phyloP scores from a whole-genome alignment of 31 red algal genomes.

The Odonthalia washingtoniensis region DNA sequence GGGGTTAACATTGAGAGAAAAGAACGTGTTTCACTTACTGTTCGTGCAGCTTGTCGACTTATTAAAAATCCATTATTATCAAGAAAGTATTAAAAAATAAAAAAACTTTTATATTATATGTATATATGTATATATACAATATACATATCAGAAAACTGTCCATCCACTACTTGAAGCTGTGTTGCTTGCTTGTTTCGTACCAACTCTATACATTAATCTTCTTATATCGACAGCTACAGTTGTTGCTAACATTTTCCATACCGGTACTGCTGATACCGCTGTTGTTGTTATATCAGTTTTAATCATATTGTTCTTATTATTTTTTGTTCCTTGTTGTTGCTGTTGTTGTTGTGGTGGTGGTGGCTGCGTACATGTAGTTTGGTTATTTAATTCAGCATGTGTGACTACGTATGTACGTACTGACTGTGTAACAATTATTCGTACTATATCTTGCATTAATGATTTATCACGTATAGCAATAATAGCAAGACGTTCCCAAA shows the following conservation, averaged over 20 bases:
- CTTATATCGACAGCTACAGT: conserved; percentile 8
- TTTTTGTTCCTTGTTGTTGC: neutral
- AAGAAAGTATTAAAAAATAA: no score
- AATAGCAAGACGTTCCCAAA: conserved; percentile 51
- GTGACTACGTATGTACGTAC: conserved; percentile 56
- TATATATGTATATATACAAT: no score
- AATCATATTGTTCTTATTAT: neutral
- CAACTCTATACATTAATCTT: neutral
- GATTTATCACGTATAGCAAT: conserved; percentile 56
- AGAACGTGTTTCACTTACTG: conserved; percentile 58
- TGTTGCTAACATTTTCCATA: neutral
- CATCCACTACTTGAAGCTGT: neutral
- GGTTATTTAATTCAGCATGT: conserved; percentile 33
- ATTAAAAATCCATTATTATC: conserved; percentile 21
- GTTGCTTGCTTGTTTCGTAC: neutral
- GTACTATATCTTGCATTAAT: conserved; percentile 56
- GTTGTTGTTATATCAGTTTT: neutral
- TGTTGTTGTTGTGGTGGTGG: neutral
- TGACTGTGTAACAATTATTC: conserved; percentile 48
- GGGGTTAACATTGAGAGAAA: conserved; percentile 22
- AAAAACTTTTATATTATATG: no score
- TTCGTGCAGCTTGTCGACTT: conserved; percentile 31
- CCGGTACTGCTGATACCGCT: neutral
- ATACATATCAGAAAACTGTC: conserved; percentile 4
- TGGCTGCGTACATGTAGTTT: neutral